phyloP scores from a whole-genome alignment of 2,329 filamentous ascomycete species.

The Aureobasidium musti region DNA sequence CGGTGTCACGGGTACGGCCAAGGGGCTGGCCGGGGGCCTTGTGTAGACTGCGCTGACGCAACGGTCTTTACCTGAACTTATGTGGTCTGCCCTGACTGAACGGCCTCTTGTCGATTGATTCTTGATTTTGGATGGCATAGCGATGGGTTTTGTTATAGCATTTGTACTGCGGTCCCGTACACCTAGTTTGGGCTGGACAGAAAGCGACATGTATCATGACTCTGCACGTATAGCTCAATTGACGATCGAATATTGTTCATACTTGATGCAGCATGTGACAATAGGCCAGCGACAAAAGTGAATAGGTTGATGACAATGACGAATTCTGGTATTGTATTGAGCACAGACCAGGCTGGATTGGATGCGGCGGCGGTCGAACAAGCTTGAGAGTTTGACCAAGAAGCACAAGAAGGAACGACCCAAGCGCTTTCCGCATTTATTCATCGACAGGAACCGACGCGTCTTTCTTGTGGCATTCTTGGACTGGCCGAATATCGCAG shows the following conservation, averaged over 20 bases:
- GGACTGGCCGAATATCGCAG: background rate
- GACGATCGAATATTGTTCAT: background rate
- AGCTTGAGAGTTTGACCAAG: conserved; percentile 9
- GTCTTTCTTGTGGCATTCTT: background rate
- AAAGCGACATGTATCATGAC: background rate
- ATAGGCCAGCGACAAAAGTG: background rate
- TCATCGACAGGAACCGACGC: background rate
- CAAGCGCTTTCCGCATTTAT: background rate
- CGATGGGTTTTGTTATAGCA: conserved; percentile 19
- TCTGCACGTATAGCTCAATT: background rate
- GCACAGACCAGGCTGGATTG: conserved; percentile 6
- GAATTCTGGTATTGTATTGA: conserved; percentile 22
- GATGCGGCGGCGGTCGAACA: background rate
- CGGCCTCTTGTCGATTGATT: conserved; percentile 13
- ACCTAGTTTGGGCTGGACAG: background rate
- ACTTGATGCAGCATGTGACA: background rate
- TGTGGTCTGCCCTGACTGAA: conserved; percentile 19
- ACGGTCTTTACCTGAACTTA: conserved; percentile 13
- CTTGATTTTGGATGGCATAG: conserved; percentile 13
- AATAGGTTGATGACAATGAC: background rate
- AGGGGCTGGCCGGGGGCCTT: conserved; percentile 21
- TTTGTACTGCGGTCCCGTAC: background rate
- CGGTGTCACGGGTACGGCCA: conserved; percentile 10
- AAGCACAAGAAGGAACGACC: background rate
- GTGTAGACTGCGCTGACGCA: conserved; percentile 24